Base-by-base conservation (phyloP, 2,329 filamentous ascomycete species). In the Chaetomium sp. region DNA sequence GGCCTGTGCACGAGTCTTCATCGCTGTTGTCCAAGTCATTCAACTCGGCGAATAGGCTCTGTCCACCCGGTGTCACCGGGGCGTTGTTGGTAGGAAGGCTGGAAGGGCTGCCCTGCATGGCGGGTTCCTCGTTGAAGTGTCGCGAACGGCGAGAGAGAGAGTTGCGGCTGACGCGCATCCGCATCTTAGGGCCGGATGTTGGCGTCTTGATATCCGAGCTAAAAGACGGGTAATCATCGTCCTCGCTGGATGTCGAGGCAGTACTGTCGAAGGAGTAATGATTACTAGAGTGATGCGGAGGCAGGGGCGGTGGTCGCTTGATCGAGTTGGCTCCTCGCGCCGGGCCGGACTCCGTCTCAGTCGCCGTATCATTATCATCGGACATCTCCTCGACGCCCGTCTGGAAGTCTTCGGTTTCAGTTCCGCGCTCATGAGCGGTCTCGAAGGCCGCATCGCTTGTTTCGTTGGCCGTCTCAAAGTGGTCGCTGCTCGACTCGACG, bases 361-460 rank as follows among this genome's bases (percentile, higher is more conserved):
- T 96, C 56, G 90, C 81, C 3, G 78, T 82, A 70, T 93, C 90
- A 67, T 92, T 92, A 63, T 89, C 92, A 62, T 89, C 93, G 19
- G 84, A 84, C 60, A 87, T 78, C 25, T 92, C 90, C 71, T 98
- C 95, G 19, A 88, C 86, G n/a, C 91, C 93, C 4, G 94, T 97
- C 75, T 96, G 91, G 85, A 98, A 98, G 68, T 92, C 92, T 70
- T 98, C 94, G 12, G 93, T 96, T 78, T 96, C 93, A 0, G 92
- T 97, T 13, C 82, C 85, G 31, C 87, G 87, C 77, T 97, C 94
- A 72, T 96, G 91, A 27, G 86, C 86, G 1, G 86, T 88, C 73
- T 87, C 85, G 67, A 88, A 88, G 9, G 83, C 85, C 23, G 83
- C 85, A 67, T 89, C 87, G 69, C 83, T 87, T 1, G 85, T 86